Base-by-base conservation (phyloP, 441 rosid genomes). In the Aquilaria agallochum region DNA sequence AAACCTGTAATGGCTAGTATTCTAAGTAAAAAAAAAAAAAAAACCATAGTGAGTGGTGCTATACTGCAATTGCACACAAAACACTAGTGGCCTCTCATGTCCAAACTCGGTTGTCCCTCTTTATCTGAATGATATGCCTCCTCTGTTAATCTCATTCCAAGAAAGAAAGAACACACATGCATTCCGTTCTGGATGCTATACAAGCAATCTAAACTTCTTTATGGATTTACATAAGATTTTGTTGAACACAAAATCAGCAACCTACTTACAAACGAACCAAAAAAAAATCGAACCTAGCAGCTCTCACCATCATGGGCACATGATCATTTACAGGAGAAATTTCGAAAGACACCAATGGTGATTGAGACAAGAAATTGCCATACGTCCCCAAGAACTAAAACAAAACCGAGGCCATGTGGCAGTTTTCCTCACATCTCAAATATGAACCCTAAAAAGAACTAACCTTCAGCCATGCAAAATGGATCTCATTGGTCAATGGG, bases 161-260 rank as follows among this genome's bases (percentile, higher is more conserved):
- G 14, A 2, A 14, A 15, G 9, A 9, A 50, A 50, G 7, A 9
- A 33, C 32, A 30, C 30, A 46, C 27, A 61, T 6, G 56, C 55
- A 54, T 60, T 60, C 55, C 15, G 54, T 50, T 27, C 34, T 20
- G 64, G 58, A 51, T 50, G 68, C 68, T 42, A 51, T 65, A 65
- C 69, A 50, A 56, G 20, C 62, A 56, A 65, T 30, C 50, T 56
- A 50, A 44, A 45, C 30, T 64, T 63, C 65, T 61, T 57, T 45
- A 8, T 11, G 70, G 74, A 77, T 79, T 68, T 76, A 75, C 80
- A 77, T 7, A 8, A 46, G 56, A 45, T 56, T 67, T 67, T 65
- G 64, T 61, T 66, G 60, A 61, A 68, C 53, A 68, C 55, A 64
- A 74, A 42, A 53, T 59, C 70, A 46, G 68, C 62, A 53, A 67